Evolutionary conservation across 228 moss, liverwort and hornwort genomes (phyloP).

Genomic region (Sphagnum fallax): DNA sequence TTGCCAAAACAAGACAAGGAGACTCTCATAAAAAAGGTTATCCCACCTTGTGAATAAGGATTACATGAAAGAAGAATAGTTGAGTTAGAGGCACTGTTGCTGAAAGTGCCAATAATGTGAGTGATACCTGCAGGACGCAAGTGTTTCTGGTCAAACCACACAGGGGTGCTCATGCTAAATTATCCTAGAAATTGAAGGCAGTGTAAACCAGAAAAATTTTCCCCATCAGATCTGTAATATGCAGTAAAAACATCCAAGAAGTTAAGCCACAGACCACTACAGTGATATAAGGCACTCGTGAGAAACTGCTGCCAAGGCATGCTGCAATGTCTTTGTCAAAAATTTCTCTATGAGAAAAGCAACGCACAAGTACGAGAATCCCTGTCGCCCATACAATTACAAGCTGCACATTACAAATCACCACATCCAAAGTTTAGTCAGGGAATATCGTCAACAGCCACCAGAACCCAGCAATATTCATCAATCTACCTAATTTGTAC

Average conservation of each 20-base stretch:
- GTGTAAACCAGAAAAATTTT: neutral
- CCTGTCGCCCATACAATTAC: conserved; percentile 32
- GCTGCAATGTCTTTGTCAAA: conserved; percentile 37
- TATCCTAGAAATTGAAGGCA: neutral
- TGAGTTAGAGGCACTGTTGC: conserved; percentile 44
- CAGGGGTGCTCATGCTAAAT: neutral
- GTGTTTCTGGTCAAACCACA: neutral
- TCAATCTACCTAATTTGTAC: neutral
- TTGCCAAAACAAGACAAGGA: too few relatives aligned
- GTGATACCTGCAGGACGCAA: conserved; percentile 18
- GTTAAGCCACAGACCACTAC: conserved; percentile 27
- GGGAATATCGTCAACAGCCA: neutral
- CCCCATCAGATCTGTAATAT: conserved; percentile 1
- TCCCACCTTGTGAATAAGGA: conserved; percentile 38
- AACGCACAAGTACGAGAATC: conserved; percentile 38
- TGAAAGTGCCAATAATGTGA: conserved; percentile 39
- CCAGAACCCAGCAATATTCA: neutral
- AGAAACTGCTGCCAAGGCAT: conserved; percentile 45
- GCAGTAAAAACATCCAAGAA: neutral
- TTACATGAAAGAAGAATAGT: conserved; percentile 45
- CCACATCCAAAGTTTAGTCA: neutral
- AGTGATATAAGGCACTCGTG: conserved; percentile 36
- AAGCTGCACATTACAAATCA: conserved; percentile 21
- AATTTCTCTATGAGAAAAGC: conserved; percentile 25
- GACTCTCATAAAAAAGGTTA: too few relatives aligned